Evolutionary conservation across 257 asterid species (phyloP).

Genomic region (Jaltomata sinuosa): DNA sequence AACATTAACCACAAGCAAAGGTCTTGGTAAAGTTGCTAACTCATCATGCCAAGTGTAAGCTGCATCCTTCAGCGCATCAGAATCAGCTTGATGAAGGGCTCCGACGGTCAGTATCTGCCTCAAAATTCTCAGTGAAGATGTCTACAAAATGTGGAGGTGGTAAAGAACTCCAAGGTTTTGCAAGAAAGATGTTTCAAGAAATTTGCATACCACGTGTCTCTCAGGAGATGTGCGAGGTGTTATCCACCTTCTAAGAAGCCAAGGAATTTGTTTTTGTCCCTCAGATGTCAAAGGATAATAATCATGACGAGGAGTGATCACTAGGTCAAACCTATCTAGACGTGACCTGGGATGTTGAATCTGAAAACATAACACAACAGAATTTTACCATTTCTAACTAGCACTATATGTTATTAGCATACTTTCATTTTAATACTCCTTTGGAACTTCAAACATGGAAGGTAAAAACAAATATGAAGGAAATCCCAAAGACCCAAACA

Average conservation of each 20-base stretch:
- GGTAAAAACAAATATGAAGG: neutral
- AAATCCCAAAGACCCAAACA: neutral
- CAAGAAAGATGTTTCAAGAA: conserved; percentile 3
- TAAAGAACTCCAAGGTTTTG: neutral
- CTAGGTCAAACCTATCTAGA: conserved; percentile 71
- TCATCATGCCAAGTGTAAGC: conserved; percentile 69
- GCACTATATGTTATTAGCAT: neutral
- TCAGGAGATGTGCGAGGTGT: conserved; percentile 74
- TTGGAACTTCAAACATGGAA: neutral
- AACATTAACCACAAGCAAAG: conserved; percentile 67
- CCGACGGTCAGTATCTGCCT: conserved; percentile 74
- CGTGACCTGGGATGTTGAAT: conserved; percentile 87
- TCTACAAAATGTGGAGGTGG: conserved; percentile 1
- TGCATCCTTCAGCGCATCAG: conserved; percentile 52
- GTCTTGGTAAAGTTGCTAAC: conserved; percentile 51
- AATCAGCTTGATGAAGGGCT: conserved; percentile 78
- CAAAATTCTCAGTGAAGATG: conserved; percentile 7
- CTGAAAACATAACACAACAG: conserved; percentile 30
- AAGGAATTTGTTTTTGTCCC: conserved; percentile 66
- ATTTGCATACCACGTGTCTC: conserved; percentile 54
- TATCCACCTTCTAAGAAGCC: conserved; percentile 57
- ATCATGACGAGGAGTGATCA: conserved; percentile 80
- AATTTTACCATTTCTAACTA: conserved; percentile 4
- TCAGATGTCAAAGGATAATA: conserved; percentile 63
- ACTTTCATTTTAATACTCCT: neutral